Evolutionary conservation across 768 basidiomycete genomes (phyloP).

Genomic region (Gelatoporia subvermispora): DNA sequence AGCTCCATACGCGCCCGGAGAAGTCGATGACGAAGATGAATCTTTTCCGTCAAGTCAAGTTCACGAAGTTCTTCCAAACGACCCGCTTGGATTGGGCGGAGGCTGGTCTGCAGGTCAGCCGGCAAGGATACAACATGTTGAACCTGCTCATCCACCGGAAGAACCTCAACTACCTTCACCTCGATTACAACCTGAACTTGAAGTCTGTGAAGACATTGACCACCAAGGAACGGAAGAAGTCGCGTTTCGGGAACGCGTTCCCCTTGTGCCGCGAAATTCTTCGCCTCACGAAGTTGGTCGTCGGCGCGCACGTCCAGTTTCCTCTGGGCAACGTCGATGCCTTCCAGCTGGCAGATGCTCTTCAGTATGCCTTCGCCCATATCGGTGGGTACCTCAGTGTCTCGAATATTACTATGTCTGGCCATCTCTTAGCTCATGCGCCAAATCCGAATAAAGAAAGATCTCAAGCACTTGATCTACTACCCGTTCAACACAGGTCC

Average conservation of each 20-base stretch:
- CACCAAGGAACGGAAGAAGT: constrained; percentile 99
- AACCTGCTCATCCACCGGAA: constrained; percentile 99
- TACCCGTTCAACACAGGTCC: constrained; percentile 99
- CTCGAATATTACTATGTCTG: no score
- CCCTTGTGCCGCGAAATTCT: constrained; percentile 97
- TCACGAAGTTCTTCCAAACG: constrained; percentile 99
- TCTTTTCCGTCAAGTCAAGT: constrained; percentile 90
- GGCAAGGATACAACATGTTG: constrained; percentile 99
- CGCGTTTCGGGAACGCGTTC: constrained; percentile 99
- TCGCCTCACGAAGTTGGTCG: constrained; percentile 95
- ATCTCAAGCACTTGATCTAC: constrained; percentile 96
- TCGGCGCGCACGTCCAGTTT: constrained; percentile 98
- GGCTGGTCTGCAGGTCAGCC: constrained; percentile 95
- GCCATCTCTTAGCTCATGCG: constrained; percentile 77
- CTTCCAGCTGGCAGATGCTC: constrained; percentile 96
- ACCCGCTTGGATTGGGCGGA: constrained; percentile 99
- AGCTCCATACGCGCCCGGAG: constrained; percentile 81
- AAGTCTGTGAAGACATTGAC: constrained; percentile 97
- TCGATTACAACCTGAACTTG: constrained; percentile 98
- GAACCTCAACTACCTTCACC: constrained; percentile 90
- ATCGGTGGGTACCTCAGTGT: no score
- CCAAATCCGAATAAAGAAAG: constrained; percentile 99
- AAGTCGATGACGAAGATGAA: constrained; percentile 99
- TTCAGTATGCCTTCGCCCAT: constrained; percentile 97
- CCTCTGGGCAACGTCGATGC: constrained; percentile 98